These are phyloP conservation scores for Phalaenopsis equestris DNA, from an alignment of 106 monocot species.

Conservation along the genomic window DNA sequence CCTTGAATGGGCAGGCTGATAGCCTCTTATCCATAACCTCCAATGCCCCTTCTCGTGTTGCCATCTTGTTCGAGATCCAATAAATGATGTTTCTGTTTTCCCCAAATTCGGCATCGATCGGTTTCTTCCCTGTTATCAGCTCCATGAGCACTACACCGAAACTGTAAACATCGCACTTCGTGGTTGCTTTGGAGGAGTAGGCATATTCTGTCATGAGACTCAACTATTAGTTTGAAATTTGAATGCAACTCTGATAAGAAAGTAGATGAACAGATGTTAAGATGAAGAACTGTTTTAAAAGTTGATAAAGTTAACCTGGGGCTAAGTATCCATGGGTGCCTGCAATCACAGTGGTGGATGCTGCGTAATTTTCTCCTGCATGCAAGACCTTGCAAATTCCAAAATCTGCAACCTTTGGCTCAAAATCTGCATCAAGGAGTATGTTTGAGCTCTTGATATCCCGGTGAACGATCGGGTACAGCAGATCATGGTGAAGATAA, in stretches of 20 bases:
- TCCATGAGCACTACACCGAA: constrained; percentile 98
- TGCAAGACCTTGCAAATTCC: constrained; percentile 90
- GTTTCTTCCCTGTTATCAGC: constrained; percentile 84
- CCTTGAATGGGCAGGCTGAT: constrained; percentile 42
- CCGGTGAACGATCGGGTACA: constrained; percentile 76
- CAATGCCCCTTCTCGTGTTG: constrained; percentile 33
- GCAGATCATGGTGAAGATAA: constrained; percentile 86
- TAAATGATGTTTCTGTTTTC: constrained; percentile 67
- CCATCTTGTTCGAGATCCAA: constrained; percentile 60
- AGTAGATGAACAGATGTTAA: not conserved
- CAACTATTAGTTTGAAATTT: not conserved
- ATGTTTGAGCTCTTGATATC: constrained; percentile 94
- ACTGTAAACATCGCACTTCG: constrained; percentile 97
- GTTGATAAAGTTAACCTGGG: constrained; percentile 40
- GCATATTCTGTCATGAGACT: constrained; percentile 62
- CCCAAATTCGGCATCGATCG: constrained; percentile 69
- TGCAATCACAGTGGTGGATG: constrained; percentile 55
- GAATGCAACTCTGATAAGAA: not conserved
- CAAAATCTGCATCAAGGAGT: constrained; percentile 74
- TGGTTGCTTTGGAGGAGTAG: constrained; percentile 79
- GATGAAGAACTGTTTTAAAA: not conserved
- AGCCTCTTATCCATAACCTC: constrained; percentile 62
- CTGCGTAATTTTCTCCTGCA: constrained; percentile 37
- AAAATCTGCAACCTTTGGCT: constrained; percentile 95
- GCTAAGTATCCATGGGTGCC: constrained; percentile 93